phyloP scores from a whole-genome alignment of 1,284 basidiomycete species.

The Puccinia novopanici region DNA sequence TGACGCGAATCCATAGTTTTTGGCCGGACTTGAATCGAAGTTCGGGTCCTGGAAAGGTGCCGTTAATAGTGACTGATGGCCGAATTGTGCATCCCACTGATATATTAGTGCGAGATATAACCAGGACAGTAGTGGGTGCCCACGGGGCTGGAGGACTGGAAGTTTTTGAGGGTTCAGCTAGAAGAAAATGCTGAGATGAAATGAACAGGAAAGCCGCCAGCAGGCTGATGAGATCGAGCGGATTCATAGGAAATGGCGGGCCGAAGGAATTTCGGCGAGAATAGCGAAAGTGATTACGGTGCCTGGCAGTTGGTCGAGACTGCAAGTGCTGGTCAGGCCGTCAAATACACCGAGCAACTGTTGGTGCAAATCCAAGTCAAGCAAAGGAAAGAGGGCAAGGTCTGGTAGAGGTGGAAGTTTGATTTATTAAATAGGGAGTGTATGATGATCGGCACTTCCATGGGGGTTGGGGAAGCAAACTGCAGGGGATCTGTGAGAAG shows the following conservation, averaged over 20 bases:
- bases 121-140: slow-evolving; percentile 31
- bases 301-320: no score
- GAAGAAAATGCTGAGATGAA: background rate
- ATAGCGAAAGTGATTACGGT: no score
- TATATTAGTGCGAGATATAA: slow-evolving; percentile 11
- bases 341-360: no score
- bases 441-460: no score
- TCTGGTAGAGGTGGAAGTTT: no score
- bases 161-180: background rate
- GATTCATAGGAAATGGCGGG: background rate
- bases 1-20: slow-evolving; percentile 44
- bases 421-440: no score
- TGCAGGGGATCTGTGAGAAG: no score
- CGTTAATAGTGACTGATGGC: slow-evolving; percentile 34
- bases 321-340: no score
- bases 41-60: slow-evolving; percentile 43
- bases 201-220: background rate
- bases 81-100: slow-evolving; percentile 29
- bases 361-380: no score
- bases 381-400: no score
- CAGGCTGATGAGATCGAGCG: background rate
- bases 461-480: no score
- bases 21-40: slow-evolving; percentile 40
- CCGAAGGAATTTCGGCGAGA: background rate
- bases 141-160: slow-evolving; percentile 16